Evolutionary conservation across 805 yeast genomes (phyloP), one percentile per base, ranked within the genome.

Genomic region (Suhomyces canberraensis): DNA sequence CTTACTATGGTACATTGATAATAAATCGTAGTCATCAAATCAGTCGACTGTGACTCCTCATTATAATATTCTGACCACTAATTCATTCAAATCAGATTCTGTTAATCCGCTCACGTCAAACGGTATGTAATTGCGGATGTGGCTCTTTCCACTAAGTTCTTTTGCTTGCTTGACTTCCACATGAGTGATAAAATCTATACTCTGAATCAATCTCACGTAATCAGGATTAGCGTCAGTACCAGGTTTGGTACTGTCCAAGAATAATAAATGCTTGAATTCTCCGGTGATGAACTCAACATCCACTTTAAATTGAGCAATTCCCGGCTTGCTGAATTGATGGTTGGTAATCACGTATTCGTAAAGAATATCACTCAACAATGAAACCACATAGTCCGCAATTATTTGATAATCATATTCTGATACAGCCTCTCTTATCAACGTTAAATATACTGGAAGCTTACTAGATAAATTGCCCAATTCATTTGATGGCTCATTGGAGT

Each of bases 331-430:
- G 44, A 68, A 68, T 37, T 50, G 58, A 42, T 66, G 66, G 40
- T 66, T 68, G 22, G 70, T 61, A 26, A 68, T 48, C 24, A 68
- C 51, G 37, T 64, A 68, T 39, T 68, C 74, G 24, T 47, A 51
- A 31, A 66, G 41, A 11, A 65, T 52, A 9, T 37, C 34, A 13
- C 62, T 56, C 11, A 59, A 33, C 3, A 54, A 36, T n/a, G 61
- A 47, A 1, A 60, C 56, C 0, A 64, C 46, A 24, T 42, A 46
- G 36, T 58, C 56, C 4, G 61, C 39, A 2, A 68, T 40, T 4
- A 54, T 26, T 33, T 35, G 60, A 41, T 61, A 66, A 37, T 67
- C 71, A 8, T 56, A 41, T 6, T 46, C 44, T 1, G 64, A 51
- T 13, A 68, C 37, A 14, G 54, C 20, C 14, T 46, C 43, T 18